Conservation (phyloP, 345 rosid genomes). For the Xanthoceras sorbifolium region DNA sequence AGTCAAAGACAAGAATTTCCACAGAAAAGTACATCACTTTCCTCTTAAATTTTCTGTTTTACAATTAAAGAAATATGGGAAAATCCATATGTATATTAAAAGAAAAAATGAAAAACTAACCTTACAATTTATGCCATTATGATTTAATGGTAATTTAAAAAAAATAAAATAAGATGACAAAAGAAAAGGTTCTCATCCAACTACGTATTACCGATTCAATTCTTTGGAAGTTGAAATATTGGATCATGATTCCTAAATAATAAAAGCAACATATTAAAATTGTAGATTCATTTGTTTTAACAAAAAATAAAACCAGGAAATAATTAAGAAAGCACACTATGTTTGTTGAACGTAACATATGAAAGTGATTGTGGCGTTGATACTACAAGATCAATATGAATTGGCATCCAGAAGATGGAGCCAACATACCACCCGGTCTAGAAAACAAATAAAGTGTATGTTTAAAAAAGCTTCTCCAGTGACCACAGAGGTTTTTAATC, state of each 20-base stretch:
- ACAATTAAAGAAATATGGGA: background rate
- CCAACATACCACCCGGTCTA: background rate
- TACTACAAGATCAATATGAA: background rate
- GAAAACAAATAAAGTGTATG: conserved; percentile 1
- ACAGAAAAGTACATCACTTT: background rate
- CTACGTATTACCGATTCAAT: no score
- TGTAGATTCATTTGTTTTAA: background rate
- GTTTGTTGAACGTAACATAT: background rate
- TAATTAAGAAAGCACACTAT: background rate
- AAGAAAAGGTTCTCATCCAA: no score
- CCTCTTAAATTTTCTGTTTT: background rate
- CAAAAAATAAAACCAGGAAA: background rate
- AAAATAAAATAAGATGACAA: no score
- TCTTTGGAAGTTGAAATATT: background rate
- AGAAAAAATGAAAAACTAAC: background rate
- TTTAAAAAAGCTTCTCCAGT: no score
- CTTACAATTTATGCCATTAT: background rate
- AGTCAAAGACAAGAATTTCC: conserved; percentile 8
- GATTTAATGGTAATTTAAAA: background rate
- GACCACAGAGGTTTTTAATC: no score
- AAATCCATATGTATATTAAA: background rate
- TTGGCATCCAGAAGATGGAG: background rate
- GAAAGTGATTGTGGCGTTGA: background rate
- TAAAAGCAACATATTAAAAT: background rate
- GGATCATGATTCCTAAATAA: background rate